A percentile compares a stretch with the other conserved stretches of the same genome.
Evolutionary conservation across 257 asterid species (phyloP).

Genomic region (Jasminum sambac): DNA sequence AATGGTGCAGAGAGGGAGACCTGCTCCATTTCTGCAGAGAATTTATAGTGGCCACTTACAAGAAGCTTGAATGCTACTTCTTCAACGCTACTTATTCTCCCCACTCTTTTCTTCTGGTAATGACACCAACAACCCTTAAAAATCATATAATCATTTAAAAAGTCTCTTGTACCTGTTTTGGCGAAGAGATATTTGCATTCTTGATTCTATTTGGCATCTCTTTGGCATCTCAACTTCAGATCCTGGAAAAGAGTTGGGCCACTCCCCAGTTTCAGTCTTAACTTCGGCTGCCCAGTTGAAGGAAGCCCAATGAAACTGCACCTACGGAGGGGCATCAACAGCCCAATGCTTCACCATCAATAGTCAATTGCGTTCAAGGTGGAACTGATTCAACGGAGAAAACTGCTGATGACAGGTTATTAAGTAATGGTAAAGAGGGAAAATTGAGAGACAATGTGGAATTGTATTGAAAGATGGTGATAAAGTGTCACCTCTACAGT

Average conservation of each 20-base stretch:
- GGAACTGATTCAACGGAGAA: slow-evolving; percentile 20
- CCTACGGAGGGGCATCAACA: slow-evolving; percentile 23
- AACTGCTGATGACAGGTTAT: not conserved
- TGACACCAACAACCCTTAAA: not conserved
- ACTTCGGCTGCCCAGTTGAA: slow-evolving; percentile 15
- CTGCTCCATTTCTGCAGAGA: slow-evolving; percentile 71
- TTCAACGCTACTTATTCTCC: slow-evolving; percentile 45
- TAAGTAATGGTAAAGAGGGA: not conserved
- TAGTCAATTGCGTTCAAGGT: slow-evolving; percentile 6
- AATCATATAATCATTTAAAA: not conserved
- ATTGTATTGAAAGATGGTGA: not conserved
- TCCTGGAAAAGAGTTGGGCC: slow-evolving; percentile 25
- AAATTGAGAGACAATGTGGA: not conserved
- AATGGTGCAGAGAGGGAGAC: slow-evolving; percentile 57
- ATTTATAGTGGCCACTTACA: slow-evolving; percentile 54
- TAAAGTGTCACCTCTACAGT: not conserved
- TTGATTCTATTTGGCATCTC: not conserved
- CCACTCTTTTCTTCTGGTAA: slow-evolving; percentile 55
- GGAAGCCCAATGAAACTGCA: slow-evolving; percentile 21
- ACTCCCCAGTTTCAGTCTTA: slow-evolving; percentile 17
- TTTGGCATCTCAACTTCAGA: slow-evolving; percentile 17
- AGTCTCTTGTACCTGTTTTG: too few relatives aligned
- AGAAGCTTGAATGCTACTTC: slow-evolving; percentile 56
- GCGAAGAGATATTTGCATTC: not conserved
- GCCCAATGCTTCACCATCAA: slow-evolving; percentile 22